Evolutionary conservation across 2,329 filamentous ascomycete genomes (phyloP), one percentile per base, ranked within the genome.

Genomic region (Phaeophleospora eucalypticola): DNA sequence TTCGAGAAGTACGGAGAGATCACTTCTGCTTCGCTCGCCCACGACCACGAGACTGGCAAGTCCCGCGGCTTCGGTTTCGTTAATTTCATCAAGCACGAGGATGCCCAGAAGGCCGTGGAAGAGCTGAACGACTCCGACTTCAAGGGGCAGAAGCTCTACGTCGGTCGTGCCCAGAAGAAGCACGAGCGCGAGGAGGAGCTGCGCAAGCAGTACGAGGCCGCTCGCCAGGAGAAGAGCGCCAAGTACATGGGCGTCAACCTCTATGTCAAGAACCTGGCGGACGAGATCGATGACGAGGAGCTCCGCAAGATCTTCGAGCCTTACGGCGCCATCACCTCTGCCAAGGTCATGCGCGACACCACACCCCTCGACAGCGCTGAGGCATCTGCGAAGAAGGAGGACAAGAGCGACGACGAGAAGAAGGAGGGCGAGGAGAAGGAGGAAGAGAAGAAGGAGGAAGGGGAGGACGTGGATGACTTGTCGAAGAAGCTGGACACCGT

Each of bases 171-270:
- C 48, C 93, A 97, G 80, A 98, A 98, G 87, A 98, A 98, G 81
- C 93, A 97, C 70, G 93, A 98, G 79, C 93, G 93, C 65, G 93
- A 98, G 78, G 93, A 98, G 77, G 93, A 98, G 75, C 84, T 98
- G 52, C 90, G 93, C 76, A 95, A 89, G 80, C 95, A 95, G 66
- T 97, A 98, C 72, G 93, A 98, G 75, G 91, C 91, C 65, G 89
- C 89, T 63, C 91, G 93, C 64, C 80, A 94, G 64, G 93, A 98
- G 81, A 98, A 98, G 80, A 90, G 89, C 70, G 94, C 83, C 77
- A 98, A 98, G 79, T 98, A 98, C 76, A 89, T 95, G 76, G 93
- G 93, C 60, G 93, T 98, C 71, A 98, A 98, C 78, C 81, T 98
- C 41, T 98, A 98, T 78, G 93, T 98, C 76, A 98, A 98, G 84